These are phyloP conservation scores for Flaveria linearis DNA, from an alignment of 129 eudicot species.

Conservation along the genomic window DNA sequence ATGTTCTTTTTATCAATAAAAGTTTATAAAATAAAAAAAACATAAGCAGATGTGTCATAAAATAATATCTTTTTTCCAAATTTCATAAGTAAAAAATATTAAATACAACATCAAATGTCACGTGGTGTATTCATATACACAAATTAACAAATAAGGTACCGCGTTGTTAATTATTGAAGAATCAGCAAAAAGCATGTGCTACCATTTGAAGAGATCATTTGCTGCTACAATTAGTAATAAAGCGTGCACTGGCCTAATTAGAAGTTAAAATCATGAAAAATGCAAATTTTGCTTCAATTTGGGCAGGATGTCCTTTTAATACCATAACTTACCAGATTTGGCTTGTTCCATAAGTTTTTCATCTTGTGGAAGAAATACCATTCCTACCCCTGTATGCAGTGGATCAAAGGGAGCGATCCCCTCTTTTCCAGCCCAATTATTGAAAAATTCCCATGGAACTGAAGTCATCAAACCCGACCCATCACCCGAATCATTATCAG, in stretches of 20 bases:
- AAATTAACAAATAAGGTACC: constrained; percentile 6
- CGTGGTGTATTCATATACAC: background rate
- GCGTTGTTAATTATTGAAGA: background rate
- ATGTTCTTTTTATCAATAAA: too few species aligned
- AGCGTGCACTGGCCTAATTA: background rate
- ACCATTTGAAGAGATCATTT: background rate
- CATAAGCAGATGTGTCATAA: background rate
- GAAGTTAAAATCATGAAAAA: background rate
- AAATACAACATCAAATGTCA: background rate
- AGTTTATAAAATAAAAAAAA: background rate
- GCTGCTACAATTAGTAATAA: constrained; percentile 1
- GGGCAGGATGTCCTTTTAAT: background rate
- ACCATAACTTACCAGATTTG: constrained; percentile 56
- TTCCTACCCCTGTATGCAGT: constrained; percentile 95
- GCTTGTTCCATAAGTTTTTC: constrained; percentile 67
- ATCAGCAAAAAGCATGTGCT: background rate
- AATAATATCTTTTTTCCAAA: background rate
- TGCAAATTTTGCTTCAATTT: background rate
- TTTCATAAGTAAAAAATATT: background rate
- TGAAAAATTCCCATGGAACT: constrained; percentile 90
- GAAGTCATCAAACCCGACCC: constrained; percentile 96
- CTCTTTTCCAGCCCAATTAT: constrained; percentile 79
- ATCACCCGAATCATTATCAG: constrained; percentile 99
- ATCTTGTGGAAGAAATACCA: constrained; percentile 88
- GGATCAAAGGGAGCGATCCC: constrained; percentile 76